Conservation (phyloP, 495 filamentous ascomycete species). For the Apiosordaria backusii region DNA sequence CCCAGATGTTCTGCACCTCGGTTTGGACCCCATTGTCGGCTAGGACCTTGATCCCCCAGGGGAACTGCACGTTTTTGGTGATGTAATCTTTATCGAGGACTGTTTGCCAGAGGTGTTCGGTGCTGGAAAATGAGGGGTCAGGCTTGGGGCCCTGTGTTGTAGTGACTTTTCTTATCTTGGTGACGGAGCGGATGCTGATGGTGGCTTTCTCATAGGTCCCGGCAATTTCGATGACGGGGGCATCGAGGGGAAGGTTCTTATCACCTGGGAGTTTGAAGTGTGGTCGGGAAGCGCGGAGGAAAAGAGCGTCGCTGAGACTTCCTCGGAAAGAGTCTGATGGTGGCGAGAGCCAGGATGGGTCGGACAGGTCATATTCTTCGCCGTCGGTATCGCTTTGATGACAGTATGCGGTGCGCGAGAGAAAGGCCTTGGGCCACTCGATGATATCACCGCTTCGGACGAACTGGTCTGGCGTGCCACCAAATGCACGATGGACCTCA, state of each 20-base stretch:
- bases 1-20: conserved; percentile 4
- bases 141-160: background rate
- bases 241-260: background rate
- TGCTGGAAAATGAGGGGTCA: background rate
- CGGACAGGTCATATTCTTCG: background rate
- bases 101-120: background rate
- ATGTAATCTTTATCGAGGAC: background rate
- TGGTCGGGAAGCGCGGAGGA: background rate
- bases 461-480: conserved; percentile 37
- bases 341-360: background rate
- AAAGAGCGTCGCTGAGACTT: background rate
- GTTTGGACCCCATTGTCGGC: conserved; percentile 16
- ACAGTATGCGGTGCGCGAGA: conserved; percentile 11
- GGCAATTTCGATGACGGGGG: background rate
- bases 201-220: background rate
- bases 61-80: conserved; percentile 16
- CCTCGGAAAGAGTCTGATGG: background rate
- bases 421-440: conserved; percentile 38
- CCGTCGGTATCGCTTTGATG: conserved; percentile 19
- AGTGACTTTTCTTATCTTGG: background rate
- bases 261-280: background rate
- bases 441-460: conserved; percentile 40
- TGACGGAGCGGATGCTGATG: background rate
- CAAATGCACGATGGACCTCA: conserved; percentile 42
- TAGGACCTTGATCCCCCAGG: conserved; percentile 21